A percentile compares a stretch with the other conserved stretches of the same genome.
phyloP scores from a whole-genome alignment of 345 rosid species.

The Eucalyptus pauciflora region DNA sequence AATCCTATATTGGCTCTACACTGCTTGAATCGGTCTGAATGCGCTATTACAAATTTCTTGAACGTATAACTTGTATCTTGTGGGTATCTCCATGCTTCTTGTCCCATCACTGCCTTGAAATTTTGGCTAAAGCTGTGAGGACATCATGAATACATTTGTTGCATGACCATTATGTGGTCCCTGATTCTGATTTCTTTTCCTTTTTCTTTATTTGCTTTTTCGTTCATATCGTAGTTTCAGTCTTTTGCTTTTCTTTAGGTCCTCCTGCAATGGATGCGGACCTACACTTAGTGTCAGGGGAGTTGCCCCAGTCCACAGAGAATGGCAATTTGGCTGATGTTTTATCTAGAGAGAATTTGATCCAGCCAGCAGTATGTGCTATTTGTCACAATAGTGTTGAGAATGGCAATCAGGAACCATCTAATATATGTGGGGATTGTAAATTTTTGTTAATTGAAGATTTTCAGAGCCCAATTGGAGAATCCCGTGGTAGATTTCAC shows the following conservation, averaged over 20 bases:
- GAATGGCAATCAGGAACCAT: conserved; percentile 19
- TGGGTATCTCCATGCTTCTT: not conserved
- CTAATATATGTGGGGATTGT: conserved; percentile 63
- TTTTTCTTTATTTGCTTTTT: not conserved
- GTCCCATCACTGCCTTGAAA: not conserved
- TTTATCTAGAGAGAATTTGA: not conserved
- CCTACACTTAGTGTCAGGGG: not conserved
- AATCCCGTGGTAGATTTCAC: conserved; percentile 17
- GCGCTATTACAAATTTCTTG: not conserved
- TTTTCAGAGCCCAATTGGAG: conserved; percentile 32
- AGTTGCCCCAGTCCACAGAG: not conserved
- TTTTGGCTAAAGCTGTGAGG: not conserved
- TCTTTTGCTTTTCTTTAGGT: not conserved
- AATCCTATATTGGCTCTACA: not conserved
- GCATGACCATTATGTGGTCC: not conserved
- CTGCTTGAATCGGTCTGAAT: not conserved
- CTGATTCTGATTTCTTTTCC: not conserved
- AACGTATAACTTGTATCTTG: not conserved
- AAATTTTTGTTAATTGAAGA: conserved; percentile 69
- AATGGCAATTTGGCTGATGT: not conserved
- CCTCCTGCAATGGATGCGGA: not conserved
- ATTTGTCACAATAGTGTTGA: conserved; percentile 41
- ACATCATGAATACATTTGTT: not conserved
- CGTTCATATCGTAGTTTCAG: not conserved
- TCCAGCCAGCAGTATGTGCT: conserved; percentile 30